phyloP scores from a whole-genome alignment of 768 basidiomycete species.

The Mycena rebaudengoi region DNA sequence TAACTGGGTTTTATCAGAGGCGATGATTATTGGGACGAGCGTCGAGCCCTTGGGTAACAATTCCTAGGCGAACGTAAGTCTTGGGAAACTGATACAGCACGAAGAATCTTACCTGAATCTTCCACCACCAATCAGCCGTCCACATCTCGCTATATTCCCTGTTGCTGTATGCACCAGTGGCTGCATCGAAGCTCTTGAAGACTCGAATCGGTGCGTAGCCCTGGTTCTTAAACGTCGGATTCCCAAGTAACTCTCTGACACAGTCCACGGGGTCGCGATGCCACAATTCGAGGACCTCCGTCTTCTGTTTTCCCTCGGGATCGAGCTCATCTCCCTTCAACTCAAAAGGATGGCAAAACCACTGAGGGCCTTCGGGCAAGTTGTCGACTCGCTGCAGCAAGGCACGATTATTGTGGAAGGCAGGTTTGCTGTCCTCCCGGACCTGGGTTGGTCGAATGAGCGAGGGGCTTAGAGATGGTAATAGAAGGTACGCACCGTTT shows the following conservation, averaged over 20 bases:
- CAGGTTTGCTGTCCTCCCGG: not conserved
- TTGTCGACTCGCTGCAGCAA: not conserved
- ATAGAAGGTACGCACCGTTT: not conserved
- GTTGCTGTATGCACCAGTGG: too few relatives aligned
- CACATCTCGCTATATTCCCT: too few relatives aligned
- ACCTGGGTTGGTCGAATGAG: not conserved
- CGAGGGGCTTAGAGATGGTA: too few relatives aligned
- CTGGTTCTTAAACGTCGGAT: not conserved
- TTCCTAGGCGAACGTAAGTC: too few relatives aligned
- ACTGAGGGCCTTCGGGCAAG: not conserved
- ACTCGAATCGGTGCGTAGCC: too few relatives aligned
- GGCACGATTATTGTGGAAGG: not conserved
- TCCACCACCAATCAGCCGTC: too few relatives aligned
- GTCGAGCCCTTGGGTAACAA: too few relatives aligned
- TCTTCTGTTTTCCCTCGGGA: not conserved
- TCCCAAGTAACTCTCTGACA: not conserved
- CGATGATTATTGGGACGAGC: too few relatives aligned
- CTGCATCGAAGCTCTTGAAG: too few relatives aligned
- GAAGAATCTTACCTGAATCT: too few relatives aligned
- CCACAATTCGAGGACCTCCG: not conserved
- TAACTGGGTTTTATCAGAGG: too few relatives aligned
- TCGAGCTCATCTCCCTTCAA: not conserved
- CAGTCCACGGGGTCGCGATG: not conserved
- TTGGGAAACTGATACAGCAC: too few relatives aligned
- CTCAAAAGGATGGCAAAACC: not conserved